Conservation (phyloP, 306 rosid species). For the Ormosia emarginata region DNA sequence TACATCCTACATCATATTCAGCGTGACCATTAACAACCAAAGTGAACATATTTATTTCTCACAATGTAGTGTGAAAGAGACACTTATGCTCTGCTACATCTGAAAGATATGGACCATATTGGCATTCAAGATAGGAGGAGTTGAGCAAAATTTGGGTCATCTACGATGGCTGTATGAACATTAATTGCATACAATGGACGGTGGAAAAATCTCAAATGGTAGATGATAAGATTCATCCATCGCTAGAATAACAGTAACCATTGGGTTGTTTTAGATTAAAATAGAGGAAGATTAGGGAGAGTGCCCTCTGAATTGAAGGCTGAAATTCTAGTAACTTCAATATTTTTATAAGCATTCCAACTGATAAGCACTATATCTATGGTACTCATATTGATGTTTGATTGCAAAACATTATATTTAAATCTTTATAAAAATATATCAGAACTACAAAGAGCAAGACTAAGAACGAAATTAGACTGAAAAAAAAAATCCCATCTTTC, state of each 20-base stretch:
- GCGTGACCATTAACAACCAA: neutral
- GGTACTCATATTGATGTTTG: neutral
- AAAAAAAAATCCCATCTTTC: neutral
- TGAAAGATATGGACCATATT: neutral
- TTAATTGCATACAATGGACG: neutral
- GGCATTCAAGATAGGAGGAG: neutral
- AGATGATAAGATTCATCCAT: neutral
- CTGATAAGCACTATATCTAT: neutral
- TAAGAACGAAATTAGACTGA: neutral
- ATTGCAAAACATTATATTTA: neutral
- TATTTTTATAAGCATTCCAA: neutral
- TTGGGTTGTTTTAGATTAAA: neutral
- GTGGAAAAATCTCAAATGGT: neutral
- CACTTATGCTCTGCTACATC: neutral
- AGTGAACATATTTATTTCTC: neutral
- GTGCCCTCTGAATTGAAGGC: neutral
- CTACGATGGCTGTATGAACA: neutral
- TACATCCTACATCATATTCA: neutral
- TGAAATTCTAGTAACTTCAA: neutral
- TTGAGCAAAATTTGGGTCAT: neutral
- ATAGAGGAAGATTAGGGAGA: neutral
- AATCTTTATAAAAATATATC: neutral
- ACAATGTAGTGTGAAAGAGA: neutral
- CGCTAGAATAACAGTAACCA: neutral
- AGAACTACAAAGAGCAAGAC: neutral